Evolutionary conservation across 2,329 filamentous ascomycete genomes (phyloP), one percentile per base, ranked within the genome.

Genomic region (Verticillium zaregamsianum): DNA sequence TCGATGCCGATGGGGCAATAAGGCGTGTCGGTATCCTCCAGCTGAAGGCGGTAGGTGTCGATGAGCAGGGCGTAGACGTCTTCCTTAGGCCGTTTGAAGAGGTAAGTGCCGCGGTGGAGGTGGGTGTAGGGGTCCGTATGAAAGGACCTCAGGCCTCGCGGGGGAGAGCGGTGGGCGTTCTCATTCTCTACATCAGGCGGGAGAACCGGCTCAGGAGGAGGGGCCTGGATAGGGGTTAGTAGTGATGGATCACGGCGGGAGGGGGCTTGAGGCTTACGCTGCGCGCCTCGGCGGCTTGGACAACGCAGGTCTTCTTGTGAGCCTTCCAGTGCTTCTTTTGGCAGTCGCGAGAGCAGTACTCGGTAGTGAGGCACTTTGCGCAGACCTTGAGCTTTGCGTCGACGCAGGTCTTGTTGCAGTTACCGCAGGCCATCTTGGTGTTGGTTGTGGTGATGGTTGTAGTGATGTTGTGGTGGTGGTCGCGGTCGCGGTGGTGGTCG

Each of bases 11-110:
- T 28, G 33, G 33, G 33, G 33, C 7, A 35, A 5, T 7, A 35
- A 35, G 9, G 33, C 33, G 9, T 14, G 33, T 14, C 9, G 9
- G 5, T 62, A 61, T 82, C 79, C 3, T 77, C 71, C n/a, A 76
- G 61, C n/a, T 75, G 77, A n/a, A 84, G 65, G 33, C 79, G 79
- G 66, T 82, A 83, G 2, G 73, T 64, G 63, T 84, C 81, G 59
- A 83, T 74, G 12, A 84, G 74, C 1, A 82, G 65, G 28, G 70
- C 66, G 68, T 77, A 84, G 4, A 79, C 74, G 52, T 82, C 80
- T 20, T 67, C 67, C 63, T 80, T 71, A 1, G 78, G 71, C 14
- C 78, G 78, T 63, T 71, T 68, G 60, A 82, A 76, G 3, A 84
- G 75, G 69, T 73, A 83, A 3, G 70, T 80, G 37, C 70, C 70